phyloP scores from a whole-genome alignment of 108 stramenopile genomes.

The Parietichytrium sp. region DNA sequence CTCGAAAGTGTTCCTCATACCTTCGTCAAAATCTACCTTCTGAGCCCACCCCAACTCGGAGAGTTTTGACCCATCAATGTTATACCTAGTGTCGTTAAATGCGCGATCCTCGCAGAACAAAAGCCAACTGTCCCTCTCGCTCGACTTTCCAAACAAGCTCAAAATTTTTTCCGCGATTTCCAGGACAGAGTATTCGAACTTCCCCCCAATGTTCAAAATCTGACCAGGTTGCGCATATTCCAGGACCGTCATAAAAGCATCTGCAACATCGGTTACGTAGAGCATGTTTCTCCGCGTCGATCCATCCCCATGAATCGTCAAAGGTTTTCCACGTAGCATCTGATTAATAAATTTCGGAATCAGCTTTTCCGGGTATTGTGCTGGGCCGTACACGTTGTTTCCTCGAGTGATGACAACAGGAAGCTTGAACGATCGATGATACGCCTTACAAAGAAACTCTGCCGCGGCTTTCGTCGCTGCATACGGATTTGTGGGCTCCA shows the following conservation, averaged over 20 bases:
- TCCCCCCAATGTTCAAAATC: constrained; percentile 96
- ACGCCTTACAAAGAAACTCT: constrained; percentile 89
- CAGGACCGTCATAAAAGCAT: constrained; percentile 89
- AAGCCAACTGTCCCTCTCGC: constrained; percentile 54
- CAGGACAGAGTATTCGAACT: constrained; percentile 82
- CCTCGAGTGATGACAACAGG: constrained; percentile 90
- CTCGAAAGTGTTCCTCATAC: constrained; percentile 82
- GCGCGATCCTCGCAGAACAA: constrained; percentile 88
- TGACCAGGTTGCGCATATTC: constrained; percentile 84
- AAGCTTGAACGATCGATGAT: constrained; percentile 74
- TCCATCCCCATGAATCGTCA: constrained; percentile 96
- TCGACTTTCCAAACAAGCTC: constrained; percentile 64
- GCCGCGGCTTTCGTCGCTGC: constrained; percentile 99
- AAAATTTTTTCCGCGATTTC: constrained; percentile 80
- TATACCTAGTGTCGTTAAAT: constrained; percentile 98
- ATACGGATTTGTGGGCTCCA: constrained; percentile 92
- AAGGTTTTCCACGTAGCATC: constrained; percentile 74
- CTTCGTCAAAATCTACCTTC: constrained; percentile 91
- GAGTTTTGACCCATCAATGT: constrained; percentile 84
- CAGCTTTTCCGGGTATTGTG: constrained; percentile 98
- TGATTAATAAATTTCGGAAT: constrained; percentile 99
- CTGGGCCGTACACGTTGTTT: constrained; percentile 98
- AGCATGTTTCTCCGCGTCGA: constrained; percentile 93
- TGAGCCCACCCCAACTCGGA: constrained; percentile 85
- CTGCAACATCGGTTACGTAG: constrained; percentile 92